These are phyloP conservation scores for Diplocarpon rosae DNA, from an alignment of 2,329 filamentous ascomycete species.

Conservation along the genomic window DNA sequence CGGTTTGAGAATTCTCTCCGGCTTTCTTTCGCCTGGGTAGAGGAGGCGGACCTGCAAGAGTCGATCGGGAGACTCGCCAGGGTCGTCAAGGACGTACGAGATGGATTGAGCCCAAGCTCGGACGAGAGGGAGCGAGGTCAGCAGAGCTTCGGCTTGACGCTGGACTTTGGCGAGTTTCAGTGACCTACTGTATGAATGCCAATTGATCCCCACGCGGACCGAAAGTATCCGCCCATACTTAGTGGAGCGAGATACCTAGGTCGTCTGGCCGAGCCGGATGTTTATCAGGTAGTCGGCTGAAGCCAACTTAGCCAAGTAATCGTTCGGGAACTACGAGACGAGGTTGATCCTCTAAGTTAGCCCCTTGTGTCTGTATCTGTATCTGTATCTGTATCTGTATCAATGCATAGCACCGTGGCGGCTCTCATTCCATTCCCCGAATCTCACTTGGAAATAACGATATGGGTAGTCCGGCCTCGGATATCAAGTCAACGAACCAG, in stretches of 20 bases:
- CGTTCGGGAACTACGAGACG: no score
- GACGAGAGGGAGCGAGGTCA: background rate
- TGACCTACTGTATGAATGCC: background rate
- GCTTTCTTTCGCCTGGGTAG: constrained; percentile 64
- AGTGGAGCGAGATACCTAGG: no score
- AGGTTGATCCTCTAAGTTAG: no score
- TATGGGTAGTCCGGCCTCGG: background rate
- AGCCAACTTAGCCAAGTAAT: no score
- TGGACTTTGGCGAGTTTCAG: constrained; percentile 17
- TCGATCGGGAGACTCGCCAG: constrained; percentile 52
- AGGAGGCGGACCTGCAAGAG: constrained; percentile 52
- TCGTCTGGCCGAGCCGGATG: no score
- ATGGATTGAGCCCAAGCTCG: background rate
- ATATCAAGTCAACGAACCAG: background rate
- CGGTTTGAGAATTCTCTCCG: constrained; percentile 50
- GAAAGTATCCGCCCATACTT: no score
- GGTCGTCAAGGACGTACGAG: constrained; percentile 29
- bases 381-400: background rate
- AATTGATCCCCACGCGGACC: no score
- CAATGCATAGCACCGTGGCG: no score
- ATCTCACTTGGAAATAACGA: no score
- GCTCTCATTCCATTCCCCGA: no score
- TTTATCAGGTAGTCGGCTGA: no score
- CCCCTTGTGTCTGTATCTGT: background rate
- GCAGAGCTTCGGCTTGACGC: constrained; percentile 1